Conservation (phyloP, 2,329 filamentous ascomycete species). For the Colletotrichum viniferum region DNA sequence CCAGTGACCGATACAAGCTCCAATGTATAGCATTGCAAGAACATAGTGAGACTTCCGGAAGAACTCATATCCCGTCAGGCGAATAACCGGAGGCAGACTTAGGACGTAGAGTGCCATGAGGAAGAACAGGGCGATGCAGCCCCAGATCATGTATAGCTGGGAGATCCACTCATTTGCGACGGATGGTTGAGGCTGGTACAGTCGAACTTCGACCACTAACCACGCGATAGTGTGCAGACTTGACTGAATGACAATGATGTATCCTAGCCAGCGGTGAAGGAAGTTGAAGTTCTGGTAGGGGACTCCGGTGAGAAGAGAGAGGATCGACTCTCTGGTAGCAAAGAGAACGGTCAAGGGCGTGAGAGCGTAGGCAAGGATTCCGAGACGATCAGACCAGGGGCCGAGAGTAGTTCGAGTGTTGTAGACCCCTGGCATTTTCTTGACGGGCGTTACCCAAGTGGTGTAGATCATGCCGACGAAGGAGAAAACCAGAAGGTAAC, state of each 20-base stretch:
- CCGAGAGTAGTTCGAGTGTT: conserved; percentile 71
- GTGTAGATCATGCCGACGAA: conserved; percentile 73
- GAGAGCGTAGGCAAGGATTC: conserved; percentile 74
- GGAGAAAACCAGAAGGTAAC: conserved; percentile 70
- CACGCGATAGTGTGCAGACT: conserved; percentile 73
- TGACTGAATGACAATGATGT: conserved; percentile 73
- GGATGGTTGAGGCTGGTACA: conserved; percentile 75
- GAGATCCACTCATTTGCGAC: conserved; percentile 61
- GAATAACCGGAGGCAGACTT: conserved; percentile 62
- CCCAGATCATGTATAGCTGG: conserved; percentile 75
- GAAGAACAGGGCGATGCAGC: conserved; percentile 70
- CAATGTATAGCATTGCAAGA: conserved; percentile 75
- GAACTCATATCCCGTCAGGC: conserved; percentile 74
- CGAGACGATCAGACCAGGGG: conserved; percentile 73
- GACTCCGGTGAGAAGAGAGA: conserved; percentile 72
- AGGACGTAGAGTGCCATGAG: conserved; percentile 65
- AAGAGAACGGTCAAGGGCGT: conserved; percentile 74
- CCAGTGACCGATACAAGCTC: conserved; percentile 80
- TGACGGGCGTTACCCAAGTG: conserved; percentile 73
- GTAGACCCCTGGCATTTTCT: conserved; percentile 54
- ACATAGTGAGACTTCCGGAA: conserved; percentile 78
- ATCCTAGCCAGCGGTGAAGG: conserved; percentile 76
- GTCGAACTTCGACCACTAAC: conserved; percentile 66
- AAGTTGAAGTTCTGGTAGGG: conserved; percentile 82
- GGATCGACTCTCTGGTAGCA: conserved; percentile 69